Evolutionary conservation across 352 stramenopile genomes (phyloP), one percentile per base, ranked within the genome.

Genomic region (Phytophthora melonis): DNA sequence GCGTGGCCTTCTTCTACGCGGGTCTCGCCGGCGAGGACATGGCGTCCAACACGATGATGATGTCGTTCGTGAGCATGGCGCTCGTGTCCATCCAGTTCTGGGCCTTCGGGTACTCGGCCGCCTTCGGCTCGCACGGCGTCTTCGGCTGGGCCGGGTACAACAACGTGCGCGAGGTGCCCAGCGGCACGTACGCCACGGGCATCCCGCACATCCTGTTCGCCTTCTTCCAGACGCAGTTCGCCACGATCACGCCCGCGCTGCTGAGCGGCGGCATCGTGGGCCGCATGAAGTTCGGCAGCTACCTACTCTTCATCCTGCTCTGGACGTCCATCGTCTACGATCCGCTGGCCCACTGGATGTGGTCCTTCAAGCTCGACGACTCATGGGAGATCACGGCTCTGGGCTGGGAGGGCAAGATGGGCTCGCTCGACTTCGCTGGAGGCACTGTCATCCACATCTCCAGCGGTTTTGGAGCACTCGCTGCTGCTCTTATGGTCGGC

Each of bases 291-390:
- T 94, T 96, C 53, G 85, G 81, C 59, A 85, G 72, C 45, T 92
- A 85, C 59, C 66, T 95, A 41, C 57, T 95, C 23, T 97, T 96
- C 68, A 88, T 88, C 19, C 65, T 92, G 45, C 74, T 96, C 25
- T 97, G 88, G 84, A 93, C 88, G 32, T 84, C 90, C 30, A 63
- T 94, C 11, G 88, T 97, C 13, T 97, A 97, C 75, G 89, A 92
- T 68, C 90, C 90, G 13, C 77, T 97, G 14, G 91, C 88, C 16
- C 87, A 86, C 68, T 95, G 91, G 87, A 92, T 93, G 70, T 97
- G 91, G 91, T 82, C 85, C n/a, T 67, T 85, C 18, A 78, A 90
- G 53, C 79, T 95, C 36, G 77, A 92, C 65, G 70, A 74, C 23
- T 70, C 76, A 18, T 93, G 84, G 70, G 65, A 73, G 21, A 58